Conservation (phyloP, 1,284 basidiomycete genomes). For the Moesziomyces parantarcticus region DNA sequence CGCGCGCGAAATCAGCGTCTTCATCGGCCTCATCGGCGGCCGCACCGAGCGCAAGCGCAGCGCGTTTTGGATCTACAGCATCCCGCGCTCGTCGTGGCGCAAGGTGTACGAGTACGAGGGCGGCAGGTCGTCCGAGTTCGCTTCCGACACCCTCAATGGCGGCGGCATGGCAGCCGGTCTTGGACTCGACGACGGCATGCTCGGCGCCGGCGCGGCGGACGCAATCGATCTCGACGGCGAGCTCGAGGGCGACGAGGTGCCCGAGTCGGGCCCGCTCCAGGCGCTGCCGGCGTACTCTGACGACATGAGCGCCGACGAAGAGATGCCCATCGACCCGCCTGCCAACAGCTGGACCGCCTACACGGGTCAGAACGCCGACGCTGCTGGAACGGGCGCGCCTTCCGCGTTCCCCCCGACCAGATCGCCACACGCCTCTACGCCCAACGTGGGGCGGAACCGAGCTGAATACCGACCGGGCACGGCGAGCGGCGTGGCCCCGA, state of each 20-base stretch:
- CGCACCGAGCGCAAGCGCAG: constrained; percentile 51
- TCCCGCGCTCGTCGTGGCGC: constrained; percentile 50
- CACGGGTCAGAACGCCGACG: constrained; percentile 16
- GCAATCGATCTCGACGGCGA: constrained; percentile 33
- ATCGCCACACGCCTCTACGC: constrained; percentile 17
- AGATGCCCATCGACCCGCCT: constrained; percentile 44
- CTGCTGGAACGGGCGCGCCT: neutral
- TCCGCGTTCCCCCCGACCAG: constrained; percentile 1
- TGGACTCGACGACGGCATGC: constrained; percentile 12
- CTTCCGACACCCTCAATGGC: constrained; percentile 16
- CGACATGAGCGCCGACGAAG: constrained; percentile 40
- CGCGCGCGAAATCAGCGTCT: constrained; percentile 62
- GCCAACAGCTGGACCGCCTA: constrained; percentile 40
- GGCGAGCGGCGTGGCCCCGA: constrained; percentile 8
- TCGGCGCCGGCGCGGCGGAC: constrained; percentile 3
- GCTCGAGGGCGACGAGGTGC: constrained; percentile 44
- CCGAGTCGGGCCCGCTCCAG: constrained; percentile 46
- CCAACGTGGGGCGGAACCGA: constrained; percentile 1
- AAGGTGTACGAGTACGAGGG: constrained; percentile 54
- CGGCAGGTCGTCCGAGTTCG: constrained; percentile 40
- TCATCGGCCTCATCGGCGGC: constrained; percentile 57
- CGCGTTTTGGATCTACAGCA: constrained; percentile 61
- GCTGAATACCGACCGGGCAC: constrained; percentile 6
- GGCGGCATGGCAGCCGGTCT: constrained; percentile 7
- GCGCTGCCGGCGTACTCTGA: constrained; percentile 43